Conservation (phyloP, 495 filamentous ascomycete genomes). For the Collariella sp. region DNA sequence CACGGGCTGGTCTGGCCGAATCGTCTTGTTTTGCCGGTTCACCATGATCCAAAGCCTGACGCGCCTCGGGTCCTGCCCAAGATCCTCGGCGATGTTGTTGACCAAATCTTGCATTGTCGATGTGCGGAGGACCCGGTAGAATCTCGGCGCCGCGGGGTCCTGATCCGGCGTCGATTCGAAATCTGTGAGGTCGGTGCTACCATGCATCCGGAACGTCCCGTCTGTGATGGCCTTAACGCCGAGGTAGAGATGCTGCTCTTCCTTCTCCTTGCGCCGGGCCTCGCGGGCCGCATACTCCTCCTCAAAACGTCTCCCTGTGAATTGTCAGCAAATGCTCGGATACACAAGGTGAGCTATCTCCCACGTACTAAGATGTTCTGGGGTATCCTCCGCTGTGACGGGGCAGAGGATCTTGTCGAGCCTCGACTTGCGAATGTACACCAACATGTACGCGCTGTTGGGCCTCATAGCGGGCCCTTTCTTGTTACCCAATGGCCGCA, state of each 20-base stretch:
- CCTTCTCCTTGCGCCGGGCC: slow-evolving; percentile 70
- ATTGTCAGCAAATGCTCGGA: slow-evolving; percentile 24
- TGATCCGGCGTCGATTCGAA: slow-evolving; percentile 49
- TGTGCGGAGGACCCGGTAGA: slow-evolving; percentile 61
- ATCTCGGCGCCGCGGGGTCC: slow-evolving; percentile 52
- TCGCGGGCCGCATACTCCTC: slow-evolving; percentile 73
- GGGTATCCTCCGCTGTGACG: slow-evolving; percentile 66
- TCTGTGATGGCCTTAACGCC: slow-evolving; percentile 71
- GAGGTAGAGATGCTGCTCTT: slow-evolving; percentile 90
- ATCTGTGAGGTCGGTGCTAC: slow-evolving; percentile 75
- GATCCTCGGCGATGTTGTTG: slow-evolving; percentile 56
- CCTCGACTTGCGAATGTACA: slow-evolving; percentile 84
- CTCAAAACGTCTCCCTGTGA: slow-evolving; percentile 55
- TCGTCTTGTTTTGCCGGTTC: slow-evolving; percentile 95
- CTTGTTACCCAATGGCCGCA: slow-evolving; percentile 32
- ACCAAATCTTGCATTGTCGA: slow-evolving; percentile 69
- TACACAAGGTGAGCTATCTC: neutral
- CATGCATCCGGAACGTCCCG: slow-evolving; percentile 65
- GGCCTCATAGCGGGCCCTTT: slow-evolving; percentile 45
- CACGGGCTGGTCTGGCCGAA: slow-evolving; percentile 79
- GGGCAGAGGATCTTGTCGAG: slow-evolving; percentile 71
- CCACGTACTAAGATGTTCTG: slow-evolving; percentile 66
- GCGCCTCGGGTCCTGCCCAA: slow-evolving; percentile 50
- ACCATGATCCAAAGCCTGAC: slow-evolving; percentile 95
- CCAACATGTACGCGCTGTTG: slow-evolving; percentile 90